Evolutionary conservation across 345 rosid species (phyloP).

Genomic region (Iberis pinnata): DNA sequence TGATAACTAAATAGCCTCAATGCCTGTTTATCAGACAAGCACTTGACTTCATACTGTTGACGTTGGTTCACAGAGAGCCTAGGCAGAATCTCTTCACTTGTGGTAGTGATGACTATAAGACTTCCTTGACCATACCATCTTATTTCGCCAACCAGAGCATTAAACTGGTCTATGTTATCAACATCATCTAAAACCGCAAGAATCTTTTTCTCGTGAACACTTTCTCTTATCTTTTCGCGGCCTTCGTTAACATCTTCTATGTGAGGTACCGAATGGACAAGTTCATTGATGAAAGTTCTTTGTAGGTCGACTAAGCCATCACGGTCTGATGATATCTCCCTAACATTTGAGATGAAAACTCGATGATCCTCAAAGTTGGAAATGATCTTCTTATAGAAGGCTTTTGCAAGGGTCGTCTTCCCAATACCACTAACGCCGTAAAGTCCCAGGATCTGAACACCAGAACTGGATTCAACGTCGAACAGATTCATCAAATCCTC

Average conservation of each 20-base stretch:
- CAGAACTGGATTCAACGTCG: background rate
- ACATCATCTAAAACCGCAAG: slow-evolving; percentile 59
- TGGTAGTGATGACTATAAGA: slow-evolving; percentile 54
- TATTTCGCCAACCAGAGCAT: slow-evolving; percentile 39
- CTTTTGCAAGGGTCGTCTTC: slow-evolving; percentile 32
- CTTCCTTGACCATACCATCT: slow-evolving; percentile 46
- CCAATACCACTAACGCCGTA: slow-evolving; percentile 41
- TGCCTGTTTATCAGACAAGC: too few relatives aligned
- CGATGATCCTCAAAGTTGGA: slow-evolving; percentile 14
- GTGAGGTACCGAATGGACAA: background rate
- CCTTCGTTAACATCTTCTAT: slow-evolving; percentile 27
- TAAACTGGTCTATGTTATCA: slow-evolving; percentile 33
- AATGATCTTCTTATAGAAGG: slow-evolving; percentile 16
- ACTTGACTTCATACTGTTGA: too few relatives aligned
- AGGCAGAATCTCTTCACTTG: slow-evolving; percentile 34
- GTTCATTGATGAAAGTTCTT: slow-evolving; percentile 25
- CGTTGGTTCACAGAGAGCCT: slow-evolving; percentile 26
- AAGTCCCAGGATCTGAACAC: slow-evolving; percentile 21
- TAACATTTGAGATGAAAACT: slow-evolving; percentile 28
- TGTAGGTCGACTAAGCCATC: slow-evolving; percentile 41
- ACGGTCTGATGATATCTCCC: slow-evolving; percentile 25
- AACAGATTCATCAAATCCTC: background rate
- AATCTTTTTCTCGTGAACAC: slow-evolving; percentile 27
- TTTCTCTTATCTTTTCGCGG: slow-evolving; percentile 16
- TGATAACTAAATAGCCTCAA: too few relatives aligned